Evolutionary conservation across 2,329 filamentous ascomycete genomes (phyloP).

Genomic region (Lithohypha guttulata): DNA sequence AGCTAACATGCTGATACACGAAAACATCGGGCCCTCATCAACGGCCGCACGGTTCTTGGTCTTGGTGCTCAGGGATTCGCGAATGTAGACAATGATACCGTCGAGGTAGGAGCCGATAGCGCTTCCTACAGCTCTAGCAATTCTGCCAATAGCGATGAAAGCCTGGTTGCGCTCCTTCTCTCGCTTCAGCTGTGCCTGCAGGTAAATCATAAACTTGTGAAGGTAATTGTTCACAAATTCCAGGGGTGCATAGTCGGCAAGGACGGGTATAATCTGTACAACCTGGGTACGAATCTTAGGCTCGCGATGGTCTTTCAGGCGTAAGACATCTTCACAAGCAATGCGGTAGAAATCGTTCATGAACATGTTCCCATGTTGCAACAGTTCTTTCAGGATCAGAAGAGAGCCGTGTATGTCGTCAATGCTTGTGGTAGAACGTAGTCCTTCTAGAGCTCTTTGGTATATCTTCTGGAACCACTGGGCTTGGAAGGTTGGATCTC

Average conservation of each 20-base stretch:
- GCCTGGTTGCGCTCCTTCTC: conserved; percentile 90
- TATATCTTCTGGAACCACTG: conserved; percentile 88
- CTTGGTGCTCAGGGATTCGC: conserved; percentile 50
- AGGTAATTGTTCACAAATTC: conserved; percentile 83
- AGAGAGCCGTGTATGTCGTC: conserved; percentile 92
- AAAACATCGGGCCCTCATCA: conserved; percentile 71
- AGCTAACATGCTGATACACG: conserved; percentile 93
- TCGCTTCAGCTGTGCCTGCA: conserved; percentile 86
- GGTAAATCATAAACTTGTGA: conserved; percentile 93
- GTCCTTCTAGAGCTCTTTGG: conserved; percentile 67
- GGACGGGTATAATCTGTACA: conserved; percentile 78
- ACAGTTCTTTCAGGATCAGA: conserved; percentile 80
- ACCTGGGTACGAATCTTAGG: conserved; percentile 79
- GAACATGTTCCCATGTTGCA: conserved; percentile 95
- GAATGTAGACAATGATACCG: conserved; percentile 83
- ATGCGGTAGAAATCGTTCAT: conserved; percentile 94
- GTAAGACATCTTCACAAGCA: conserved; percentile 82
- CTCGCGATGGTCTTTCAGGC: conserved; percentile 88
- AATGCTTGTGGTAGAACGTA: conserved; percentile 61
- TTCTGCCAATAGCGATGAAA: conserved; percentile 90
- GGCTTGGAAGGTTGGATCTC: conserved; percentile 78
- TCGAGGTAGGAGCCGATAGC: conserved; percentile 92
- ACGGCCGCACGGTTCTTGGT: conserved; percentile 41
- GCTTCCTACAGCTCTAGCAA: conserved; percentile 91
- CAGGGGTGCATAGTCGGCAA: conserved; percentile 82